phyloP scores from a whole-genome alignment of 2,329 filamentous ascomycete species.

The Orbilia blumenaviensis region DNA sequence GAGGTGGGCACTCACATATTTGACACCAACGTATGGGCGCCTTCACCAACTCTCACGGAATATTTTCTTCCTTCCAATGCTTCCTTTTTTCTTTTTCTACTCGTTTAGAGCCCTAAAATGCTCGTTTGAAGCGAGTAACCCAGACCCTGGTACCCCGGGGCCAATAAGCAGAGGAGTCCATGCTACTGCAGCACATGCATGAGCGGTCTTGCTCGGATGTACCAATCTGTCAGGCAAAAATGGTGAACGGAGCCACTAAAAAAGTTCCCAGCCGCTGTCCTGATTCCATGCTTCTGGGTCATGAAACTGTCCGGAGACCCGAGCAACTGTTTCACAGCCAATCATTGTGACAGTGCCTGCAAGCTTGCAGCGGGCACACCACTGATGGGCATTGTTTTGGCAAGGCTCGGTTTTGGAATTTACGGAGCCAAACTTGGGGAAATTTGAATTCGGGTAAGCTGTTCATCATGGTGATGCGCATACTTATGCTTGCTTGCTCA shows the following conservation, averaged over 20 bases:
- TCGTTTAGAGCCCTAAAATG: slow-evolving; percentile 47
- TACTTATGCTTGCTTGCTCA: too few species aligned
- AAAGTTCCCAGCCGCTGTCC: slow-evolving; percentile 25
- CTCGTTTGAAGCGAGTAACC: slow-evolving; percentile 41
- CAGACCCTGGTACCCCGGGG: not conserved
- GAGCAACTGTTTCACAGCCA: slow-evolving; percentile 43
- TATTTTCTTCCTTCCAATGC: not conserved
- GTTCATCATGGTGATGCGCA: not conserved
- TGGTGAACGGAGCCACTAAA: not conserved
- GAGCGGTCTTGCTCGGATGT: slow-evolving; percentile 24
- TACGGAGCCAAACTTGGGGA: not conserved
- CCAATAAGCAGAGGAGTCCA: slow-evolving; percentile 26
- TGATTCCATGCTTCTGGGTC: slow-evolving; percentile 20
- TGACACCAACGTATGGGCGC: not conserved
- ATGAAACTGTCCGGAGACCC: slow-evolving; percentile 33
- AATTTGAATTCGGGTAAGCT: not conserved
- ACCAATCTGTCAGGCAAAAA: slow-evolving; percentile 17
- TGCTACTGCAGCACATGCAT: slow-evolving; percentile 29
- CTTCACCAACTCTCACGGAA: not conserved
- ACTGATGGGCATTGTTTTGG: slow-evolving; percentile 1
- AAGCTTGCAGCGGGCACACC: slow-evolving; percentile 10
- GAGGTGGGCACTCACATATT: too few species aligned
- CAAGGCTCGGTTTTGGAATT: not conserved
- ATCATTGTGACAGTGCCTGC: slow-evolving; percentile 16
- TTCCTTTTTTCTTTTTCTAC: slow-evolving; percentile 25